Conservation (phyloP, 2,329 filamentous ascomycete genomes). For the Sclerotinia minor region DNA sequence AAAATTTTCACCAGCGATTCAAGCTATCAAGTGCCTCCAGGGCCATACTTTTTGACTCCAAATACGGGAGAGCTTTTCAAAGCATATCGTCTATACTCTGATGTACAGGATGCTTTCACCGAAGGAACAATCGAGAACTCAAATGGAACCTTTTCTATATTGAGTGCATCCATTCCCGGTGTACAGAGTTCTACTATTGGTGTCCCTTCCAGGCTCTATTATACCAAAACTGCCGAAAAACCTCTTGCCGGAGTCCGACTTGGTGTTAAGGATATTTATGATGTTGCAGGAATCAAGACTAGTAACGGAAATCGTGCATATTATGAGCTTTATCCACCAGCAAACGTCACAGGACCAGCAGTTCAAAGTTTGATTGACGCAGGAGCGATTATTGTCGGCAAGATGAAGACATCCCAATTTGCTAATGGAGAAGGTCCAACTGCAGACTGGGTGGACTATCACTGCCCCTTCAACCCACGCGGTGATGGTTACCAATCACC, state of each 20-base stretch:
- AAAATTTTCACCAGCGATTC: conserved; percentile 29
- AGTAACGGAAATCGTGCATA: conserved; percentile 60
- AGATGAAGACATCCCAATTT: conserved; percentile 54
- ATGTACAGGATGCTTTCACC: conserved; percentile 51
- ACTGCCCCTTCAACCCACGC: conserved; percentile 45
- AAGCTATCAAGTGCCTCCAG: conserved; percentile 43
- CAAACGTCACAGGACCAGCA: conserved; percentile 49
- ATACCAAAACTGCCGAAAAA: conserved; percentile 51
- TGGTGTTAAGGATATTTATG: conserved; percentile 63
- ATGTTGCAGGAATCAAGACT: conserved; percentile 57
- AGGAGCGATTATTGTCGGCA: conserved; percentile 58
- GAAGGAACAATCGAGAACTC: conserved; percentile 46
- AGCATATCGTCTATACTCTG: conserved; percentile 52
- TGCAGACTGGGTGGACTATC: conserved; percentile 50
- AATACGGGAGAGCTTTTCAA: conserved; percentile 48
- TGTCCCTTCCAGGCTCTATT: conserved; percentile 63
- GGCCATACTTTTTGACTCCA: conserved; percentile 52
- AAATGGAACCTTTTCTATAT: conserved; percentile 46
- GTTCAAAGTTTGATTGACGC: conserved; percentile 58
- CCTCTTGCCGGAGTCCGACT: conserved; percentile 61
- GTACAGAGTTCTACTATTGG: conserved; percentile 47
- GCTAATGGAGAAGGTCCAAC: conserved; percentile 47
- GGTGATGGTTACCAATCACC: conserved; percentile 52
- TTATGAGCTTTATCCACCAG: conserved; percentile 52
- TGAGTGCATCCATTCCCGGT: conserved; percentile 47